These are phyloP conservation scores for Ballota nigra DNA, from an alignment of 257 asterid genomes.

Conservation along the genomic window DNA sequence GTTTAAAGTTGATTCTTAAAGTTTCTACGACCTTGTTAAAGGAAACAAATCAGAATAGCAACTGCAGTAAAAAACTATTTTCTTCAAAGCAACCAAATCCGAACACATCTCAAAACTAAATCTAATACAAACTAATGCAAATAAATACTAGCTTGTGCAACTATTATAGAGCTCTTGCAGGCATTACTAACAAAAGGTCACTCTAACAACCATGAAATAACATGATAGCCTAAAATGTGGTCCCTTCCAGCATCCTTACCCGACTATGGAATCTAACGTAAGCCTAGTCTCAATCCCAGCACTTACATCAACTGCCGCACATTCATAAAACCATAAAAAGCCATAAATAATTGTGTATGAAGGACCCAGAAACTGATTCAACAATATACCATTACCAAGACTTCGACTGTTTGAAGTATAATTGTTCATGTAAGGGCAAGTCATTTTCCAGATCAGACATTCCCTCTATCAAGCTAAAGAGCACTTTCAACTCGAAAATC, in stretches of 20 bases:
- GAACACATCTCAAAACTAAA: not conserved
- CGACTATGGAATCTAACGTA: not conserved
- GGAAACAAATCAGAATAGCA: not conserved
- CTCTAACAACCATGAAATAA: not conserved
- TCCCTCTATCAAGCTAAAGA: not conserved
- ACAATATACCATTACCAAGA: not conserved
- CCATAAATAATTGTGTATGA: constrained; percentile 5
- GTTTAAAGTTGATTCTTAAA: not conserved
- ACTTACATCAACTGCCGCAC: constrained; percentile 11
- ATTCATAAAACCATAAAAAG: not conserved
- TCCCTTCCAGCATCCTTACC: not conserved
- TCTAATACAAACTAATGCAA: not conserved
- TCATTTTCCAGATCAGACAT: constrained; percentile 13
- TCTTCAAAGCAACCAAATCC: not conserved
- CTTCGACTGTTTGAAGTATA: not conserved
- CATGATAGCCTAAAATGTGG: not conserved
- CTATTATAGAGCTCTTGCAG: not conserved
- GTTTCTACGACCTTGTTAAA: not conserved
- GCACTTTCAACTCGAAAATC: constrained; percentile 3
- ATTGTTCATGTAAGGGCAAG: constrained; percentile 2
- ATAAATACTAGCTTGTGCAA: not conserved
- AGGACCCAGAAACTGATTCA: not conserved
- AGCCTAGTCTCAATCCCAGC: constrained; percentile 7
- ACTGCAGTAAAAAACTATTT: not conserved
- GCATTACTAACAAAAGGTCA: not conserved